A percentile compares a stretch with the other conserved stretches of the same genome.
Evolutionary conservation across 805 yeast species (phyloP).

Genomic region (Candida patagonica): DNA sequence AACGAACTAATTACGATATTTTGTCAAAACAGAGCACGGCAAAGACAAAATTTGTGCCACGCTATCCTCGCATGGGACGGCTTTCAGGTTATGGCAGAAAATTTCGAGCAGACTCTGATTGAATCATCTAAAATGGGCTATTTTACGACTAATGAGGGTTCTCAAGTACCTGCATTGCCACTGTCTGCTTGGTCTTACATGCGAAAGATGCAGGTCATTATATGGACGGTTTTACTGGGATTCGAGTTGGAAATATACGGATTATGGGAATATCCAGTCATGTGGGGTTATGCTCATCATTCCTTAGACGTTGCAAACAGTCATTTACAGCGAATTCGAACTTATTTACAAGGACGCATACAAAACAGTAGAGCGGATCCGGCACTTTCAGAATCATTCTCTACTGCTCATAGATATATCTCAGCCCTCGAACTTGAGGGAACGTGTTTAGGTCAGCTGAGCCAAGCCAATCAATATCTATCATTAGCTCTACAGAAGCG

Average conservation of each 20-base stretch:
- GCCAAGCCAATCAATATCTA: slow-evolving; percentile 25
- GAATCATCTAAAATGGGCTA: slow-evolving; percentile 3
- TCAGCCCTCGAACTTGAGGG: slow-evolving; percentile 25
- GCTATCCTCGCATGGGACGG: slow-evolving; percentile 61
- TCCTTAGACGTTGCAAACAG: slow-evolving; percentile 33
- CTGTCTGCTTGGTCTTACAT: slow-evolving; percentile 61
- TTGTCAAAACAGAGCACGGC: slow-evolving; percentile 69
- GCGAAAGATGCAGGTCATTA: slow-evolving; percentile 61
- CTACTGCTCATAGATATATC: slow-evolving; percentile 15
- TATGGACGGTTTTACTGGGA: slow-evolving; percentile 62
- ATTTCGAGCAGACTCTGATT: slow-evolving; percentile 41
- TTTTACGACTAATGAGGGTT: slow-evolving; percentile 12
- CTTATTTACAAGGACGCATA: slow-evolving; percentile 19
- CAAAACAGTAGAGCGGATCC: slow-evolving; percentile 1
- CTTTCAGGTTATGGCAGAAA: slow-evolving; percentile 65
- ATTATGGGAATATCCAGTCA: slow-evolving; percentile 55
- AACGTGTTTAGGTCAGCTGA: slow-evolving; percentile 23
- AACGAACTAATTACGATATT: slow-evolving; percentile 39
- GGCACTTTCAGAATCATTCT: slow-evolving; percentile 1
- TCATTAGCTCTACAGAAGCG: slow-evolving; percentile 11
- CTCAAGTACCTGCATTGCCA: slow-evolving; percentile 43
- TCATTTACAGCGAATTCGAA: slow-evolving; percentile 37
- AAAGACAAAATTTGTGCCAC: slow-evolving; percentile 63
- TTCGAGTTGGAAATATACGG: slow-evolving; percentile 67
- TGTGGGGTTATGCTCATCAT: slow-evolving; percentile 60